Percentiles rank a stretch among this genome's conserved stretches.
Evolutionary conservation across 371 early-diverging fungal genomes (phyloP).

Genomic region (Racocetra persica): DNA sequence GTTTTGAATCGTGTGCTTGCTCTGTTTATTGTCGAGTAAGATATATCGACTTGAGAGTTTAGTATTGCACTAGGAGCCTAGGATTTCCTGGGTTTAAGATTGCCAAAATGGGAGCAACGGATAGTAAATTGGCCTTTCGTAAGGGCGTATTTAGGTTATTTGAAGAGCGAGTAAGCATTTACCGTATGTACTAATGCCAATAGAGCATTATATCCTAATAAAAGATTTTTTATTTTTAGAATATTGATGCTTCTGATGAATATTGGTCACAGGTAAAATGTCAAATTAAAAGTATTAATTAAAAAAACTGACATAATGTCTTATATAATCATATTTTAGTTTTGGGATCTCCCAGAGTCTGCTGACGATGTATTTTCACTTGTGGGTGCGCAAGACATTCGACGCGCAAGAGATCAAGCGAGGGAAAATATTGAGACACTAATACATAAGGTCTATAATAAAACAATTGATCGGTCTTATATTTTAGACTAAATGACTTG

Average conservation of each 20-base stretch:
- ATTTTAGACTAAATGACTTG: neutral
- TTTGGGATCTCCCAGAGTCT: conserved; percentile 81
- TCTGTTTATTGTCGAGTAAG: no score
- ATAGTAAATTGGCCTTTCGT: conserved; percentile 88
- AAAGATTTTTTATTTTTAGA: conserved; percentile 57
- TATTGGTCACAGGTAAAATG: conserved; percentile 73
- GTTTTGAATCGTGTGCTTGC: no score
- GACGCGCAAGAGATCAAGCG: conserved; percentile 75
- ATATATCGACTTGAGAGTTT: no score
- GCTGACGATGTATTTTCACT: conserved; percentile 89
- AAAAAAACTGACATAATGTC: neutral
- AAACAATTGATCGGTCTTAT: neutral
- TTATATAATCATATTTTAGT: conserved; percentile 52
- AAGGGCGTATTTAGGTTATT: conserved; percentile 83
- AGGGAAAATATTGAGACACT: conserved; percentile 79
- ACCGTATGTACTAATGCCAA: neutral
- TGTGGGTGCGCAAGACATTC: conserved; percentile 82
- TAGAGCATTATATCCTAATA: neutral
- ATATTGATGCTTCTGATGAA: conserved; percentile 70
- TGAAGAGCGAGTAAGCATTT: conserved; percentile 73
- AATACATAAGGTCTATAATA: conserved; percentile 61
- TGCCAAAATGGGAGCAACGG: conserved; percentile 81
- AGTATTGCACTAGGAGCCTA: no score
- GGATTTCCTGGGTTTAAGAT: no score
- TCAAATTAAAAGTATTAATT: conserved; percentile 19